Evolutionary conservation across 768 basidiomycete species (phyloP).

Genomic region (Lactarius tabidus): DNA sequence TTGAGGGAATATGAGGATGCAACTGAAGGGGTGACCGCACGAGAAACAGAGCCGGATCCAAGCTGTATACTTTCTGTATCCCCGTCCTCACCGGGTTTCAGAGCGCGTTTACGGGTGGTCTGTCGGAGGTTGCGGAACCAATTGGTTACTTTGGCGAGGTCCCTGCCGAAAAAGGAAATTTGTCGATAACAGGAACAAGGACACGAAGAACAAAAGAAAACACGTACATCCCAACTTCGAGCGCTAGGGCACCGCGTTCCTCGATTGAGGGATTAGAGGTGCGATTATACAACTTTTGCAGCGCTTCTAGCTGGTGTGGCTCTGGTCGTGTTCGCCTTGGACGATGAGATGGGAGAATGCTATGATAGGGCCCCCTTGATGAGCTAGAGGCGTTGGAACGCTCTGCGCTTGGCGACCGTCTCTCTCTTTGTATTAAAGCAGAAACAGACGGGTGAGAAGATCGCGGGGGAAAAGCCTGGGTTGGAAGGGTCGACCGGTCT

Average conservation of each 20-base stretch:
- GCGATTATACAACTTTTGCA: constrained; percentile 63
- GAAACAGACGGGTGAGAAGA: constrained; percentile 42
- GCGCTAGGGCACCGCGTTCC: constrained; percentile 67
- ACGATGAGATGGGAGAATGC: constrained; percentile 40
- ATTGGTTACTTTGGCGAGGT: constrained; percentile 80
- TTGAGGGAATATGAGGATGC: constrained; percentile 45
- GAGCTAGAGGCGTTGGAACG: constrained; percentile 35
- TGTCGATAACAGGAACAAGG: constrained; percentile 6
- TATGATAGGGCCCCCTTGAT: constrained; percentile 43
- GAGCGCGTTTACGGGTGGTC: constrained; percentile 66
- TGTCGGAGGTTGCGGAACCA: constrained; percentile 86
- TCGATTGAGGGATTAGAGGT: constrained; percentile 77
- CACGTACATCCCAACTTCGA: constrained; percentile 65
- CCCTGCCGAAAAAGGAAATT: constrained; percentile 38
- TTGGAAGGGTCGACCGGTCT: constrained; percentile 32
- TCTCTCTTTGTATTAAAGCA: constrained; percentile 35
- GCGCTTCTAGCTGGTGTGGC: constrained; percentile 69
- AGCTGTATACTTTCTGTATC: constrained; percentile 31
- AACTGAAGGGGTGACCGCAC: constrained; percentile 48
- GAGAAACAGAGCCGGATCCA: constrained; percentile 46
- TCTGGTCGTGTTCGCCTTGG: constrained; percentile 75
- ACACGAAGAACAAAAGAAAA: background rate
- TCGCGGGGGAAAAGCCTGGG: constrained; percentile 32
- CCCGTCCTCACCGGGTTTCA: constrained; percentile 48
- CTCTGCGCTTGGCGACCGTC: constrained; percentile 31